Evolutionary conservation across 441 rosid genomes (phyloP), one percentile per base, ranked within the genome.

Genomic region (Cnidoscolus chayamansa): DNA sequence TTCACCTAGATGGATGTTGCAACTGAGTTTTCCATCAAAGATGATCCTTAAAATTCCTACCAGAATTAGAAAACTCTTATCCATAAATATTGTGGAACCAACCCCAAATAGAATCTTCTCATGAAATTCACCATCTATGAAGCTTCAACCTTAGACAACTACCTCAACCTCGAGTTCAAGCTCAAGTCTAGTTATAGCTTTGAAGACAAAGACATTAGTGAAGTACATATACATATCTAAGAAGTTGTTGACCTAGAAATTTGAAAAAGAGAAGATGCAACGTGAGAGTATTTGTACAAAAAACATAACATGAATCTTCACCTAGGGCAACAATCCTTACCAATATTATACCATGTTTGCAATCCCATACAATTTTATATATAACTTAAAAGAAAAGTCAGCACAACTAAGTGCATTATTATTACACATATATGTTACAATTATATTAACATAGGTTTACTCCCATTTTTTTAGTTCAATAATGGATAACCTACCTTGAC

Each of bases 1-100:
- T 69, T 89, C 81, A 80, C 89, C 20, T 85, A 83, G 75, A 91
- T 88, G 84, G 93, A 86, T 77, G 83, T 90, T 16, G 88, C 86
- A 77, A 91, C 81, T 1, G 82, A 79, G 67, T 85, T 79, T 67
- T 73, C 88, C 0, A 76, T 86, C 81, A 78, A 84, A 51, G 85
- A 84, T 10, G 89, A 87, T 59, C 81, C 77, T 1, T n/a, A 76
- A 35, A 77, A 82, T 49, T 65, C 70, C 1, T 56, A 57, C 37
- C 82, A 80, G 75, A 80, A 86, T 67, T 86, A 78, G 68, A 84
- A 80, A 73, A 86, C 91, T 0, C 78, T 77, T 11, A 81, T 87
- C 1, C 76, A 90, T 77, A 85, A 82, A 64, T 83, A 87, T 15
- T 85, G 88, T 12, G 90, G 92, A 4, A 80, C 83, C 1, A 84